Evolutionary conservation across 495 filamentous ascomycete species (phyloP), one percentile per base, ranked within the genome.

Genomic region (Hyaloscypha variabilis): DNA sequence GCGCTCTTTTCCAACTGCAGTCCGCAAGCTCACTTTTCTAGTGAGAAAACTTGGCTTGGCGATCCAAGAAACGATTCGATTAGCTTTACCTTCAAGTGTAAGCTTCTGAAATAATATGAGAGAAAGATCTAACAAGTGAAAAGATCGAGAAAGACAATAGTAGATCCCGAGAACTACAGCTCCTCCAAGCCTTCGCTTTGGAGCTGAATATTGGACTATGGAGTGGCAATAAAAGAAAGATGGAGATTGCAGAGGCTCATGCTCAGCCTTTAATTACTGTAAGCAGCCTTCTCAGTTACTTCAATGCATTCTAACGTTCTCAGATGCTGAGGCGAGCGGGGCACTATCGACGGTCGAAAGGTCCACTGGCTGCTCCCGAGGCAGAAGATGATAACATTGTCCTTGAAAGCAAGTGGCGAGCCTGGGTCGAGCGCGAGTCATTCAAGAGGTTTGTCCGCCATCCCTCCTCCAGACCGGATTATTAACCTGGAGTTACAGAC

Each of bases 161-260:
- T 10, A 73, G 73, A 3, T 85, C 86, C 19, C 77, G 82, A 28
- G 77, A 87, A 60, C 66, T 89, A 3, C 77, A 82, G 5, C 72
- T 82, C 3, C 77, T 87, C 6, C 87, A 89, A 69, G 79, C 82
- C 6, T 79, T 83, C 58, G 75, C 85, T 17, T 64, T 90, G 26
- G 71, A 77, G 1, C 77, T 88, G 5, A 83, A 88, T 57, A 77
- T 89, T 42, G 85, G 84, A 0, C 75, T 91, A 10, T 91, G 88
- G 88, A 88, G 85, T 58, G 88, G 87, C 2, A 87, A 86, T 63
- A 81, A 84, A 53, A 74, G 88, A n/a, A 86, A 87, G 67, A 89
- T 88, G 68, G 88, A 91, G 70, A 85, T 91, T 42, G 84, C 87
- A 2, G 87, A 90, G 64, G 87, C 85, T 66, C 84, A 84, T 67